Percentiles rank a stretch among this genome's conserved stretches.
Conservation (phyloP, 192 early-diverging fungal genomes). For the Backusella tarrabulga region DNA sequence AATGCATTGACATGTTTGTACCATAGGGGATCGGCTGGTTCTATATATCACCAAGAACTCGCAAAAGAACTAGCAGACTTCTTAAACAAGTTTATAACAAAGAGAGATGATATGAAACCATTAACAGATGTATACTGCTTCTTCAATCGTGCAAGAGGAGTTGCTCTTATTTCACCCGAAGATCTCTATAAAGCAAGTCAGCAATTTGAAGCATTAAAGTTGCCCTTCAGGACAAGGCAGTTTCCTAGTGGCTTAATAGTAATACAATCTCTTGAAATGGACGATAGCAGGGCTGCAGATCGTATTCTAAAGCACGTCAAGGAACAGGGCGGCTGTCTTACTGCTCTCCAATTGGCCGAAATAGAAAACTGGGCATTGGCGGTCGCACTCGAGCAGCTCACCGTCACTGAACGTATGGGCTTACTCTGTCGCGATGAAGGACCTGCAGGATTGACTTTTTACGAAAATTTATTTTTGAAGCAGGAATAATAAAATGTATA, state of each 20-base stretch:
- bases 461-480: conserved; percentile 63
- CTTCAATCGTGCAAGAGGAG: conserved; percentile 92
- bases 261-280: conserved; percentile 63
- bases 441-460: conserved; percentile 81
- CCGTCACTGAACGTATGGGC: conserved; percentile 76
- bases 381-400: conserved; percentile 67
- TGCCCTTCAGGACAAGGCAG: conserved; percentile 74
- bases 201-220: conserved; percentile 61
- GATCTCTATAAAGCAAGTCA: conserved; percentile 82
- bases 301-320: conserved; percentile 53
- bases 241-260: conserved; percentile 82
- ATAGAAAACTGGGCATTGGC: conserved; percentile 58
- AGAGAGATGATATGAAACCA: conserved; percentile 72
- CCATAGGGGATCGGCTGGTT: conserved; percentile 72
- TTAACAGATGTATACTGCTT: conserved; percentile 92
- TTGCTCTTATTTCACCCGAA: conserved; percentile 89
- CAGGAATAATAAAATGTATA: background rate
- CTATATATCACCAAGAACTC: conserved; percentile 84
- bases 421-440: conserved; percentile 87
- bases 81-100: conserved; percentile 62
- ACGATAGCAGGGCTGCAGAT: conserved; percentile 67
- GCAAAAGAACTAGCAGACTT: conserved; percentile 86
- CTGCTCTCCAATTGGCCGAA: conserved; percentile 70
- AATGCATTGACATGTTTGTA: background rate
- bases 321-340: conserved; percentile 50